These are phyloP conservation scores for Pisolithus thermaeus DNA, from an alignment of 1,284 basidiomycete genomes.

Conservation along the genomic window DNA sequence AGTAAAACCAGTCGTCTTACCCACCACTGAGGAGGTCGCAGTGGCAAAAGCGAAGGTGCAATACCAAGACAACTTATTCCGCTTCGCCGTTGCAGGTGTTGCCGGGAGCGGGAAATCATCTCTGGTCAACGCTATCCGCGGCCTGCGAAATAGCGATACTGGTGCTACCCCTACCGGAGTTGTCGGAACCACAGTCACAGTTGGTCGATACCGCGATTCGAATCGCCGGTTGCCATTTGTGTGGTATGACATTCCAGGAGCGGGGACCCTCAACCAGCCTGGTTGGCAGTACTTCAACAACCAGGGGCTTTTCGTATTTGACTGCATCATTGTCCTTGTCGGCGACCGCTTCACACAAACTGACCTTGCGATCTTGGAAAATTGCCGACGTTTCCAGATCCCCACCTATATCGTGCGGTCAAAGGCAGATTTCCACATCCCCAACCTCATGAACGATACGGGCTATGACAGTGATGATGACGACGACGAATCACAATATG, in stretches of 20 bases:
- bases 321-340: constrained; percentile 3
- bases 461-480: constrained; percentile 7
- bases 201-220: constrained; percentile 3
- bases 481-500: neutral
- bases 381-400: constrained; percentile 7
- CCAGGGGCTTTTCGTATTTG: constrained; percentile 1
- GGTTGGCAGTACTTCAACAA: constrained; percentile 1
- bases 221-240: neutral
- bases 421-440: constrained; percentile 7
- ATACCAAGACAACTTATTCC: constrained; percentile 11
- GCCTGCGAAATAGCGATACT: neutral
- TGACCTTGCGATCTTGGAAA: constrained; percentile 5
- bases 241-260: constrained; percentile 1
- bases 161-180: constrained; percentile 17
- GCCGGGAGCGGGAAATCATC: constrained; percentile 9
- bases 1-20: constrained; percentile 2
- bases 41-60: constrained; percentile 5
- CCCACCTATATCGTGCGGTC: constrained; percentile 10
- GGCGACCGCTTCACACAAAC: constrained; percentile 8
- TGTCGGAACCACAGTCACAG: constrained; percentile 4
- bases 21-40: constrained; percentile 9
- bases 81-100: constrained; percentile 8
- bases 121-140: constrained; percentile 3
- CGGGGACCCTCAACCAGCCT: neutral
- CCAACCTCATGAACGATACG: constrained; percentile 4